phyloP scores from a whole-genome alignment of 352 stramenopile species.

The Phytophthora brassicae region DNA sequence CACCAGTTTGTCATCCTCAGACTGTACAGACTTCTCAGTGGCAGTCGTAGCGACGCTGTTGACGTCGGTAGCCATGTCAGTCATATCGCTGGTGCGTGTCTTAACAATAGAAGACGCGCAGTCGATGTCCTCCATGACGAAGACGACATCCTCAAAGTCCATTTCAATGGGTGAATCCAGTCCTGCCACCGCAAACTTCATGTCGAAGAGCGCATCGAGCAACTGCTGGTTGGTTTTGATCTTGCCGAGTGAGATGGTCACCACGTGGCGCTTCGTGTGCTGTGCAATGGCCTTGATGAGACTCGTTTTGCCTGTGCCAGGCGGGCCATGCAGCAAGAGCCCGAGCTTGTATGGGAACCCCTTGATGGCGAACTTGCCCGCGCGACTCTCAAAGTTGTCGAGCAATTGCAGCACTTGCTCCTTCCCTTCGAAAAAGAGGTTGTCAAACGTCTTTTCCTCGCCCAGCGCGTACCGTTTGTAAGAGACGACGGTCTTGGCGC shows the following conservation, averaged over 20 bases:
- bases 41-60: background rate
- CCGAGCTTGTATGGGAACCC: slow-evolving; percentile 88
- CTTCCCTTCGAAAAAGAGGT: slow-evolving; percentile 88
- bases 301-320: slow-evolving; percentile 86
- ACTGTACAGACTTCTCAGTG: slow-evolving; percentile 8
- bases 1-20: slow-evolving; percentile 35
- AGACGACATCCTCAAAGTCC: slow-evolving; percentile 81
- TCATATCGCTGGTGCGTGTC: slow-evolving; percentile 42
- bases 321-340: slow-evolving; percentile 80
- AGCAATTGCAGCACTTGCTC: slow-evolving; percentile 61
- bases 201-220: slow-evolving; percentile 78
- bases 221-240: slow-evolving; percentile 85
- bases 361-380: slow-evolving; percentile 82
- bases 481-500: slow-evolving; percentile 11
- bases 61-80: slow-evolving; percentile 35
- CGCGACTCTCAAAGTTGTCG: slow-evolving; percentile 61
- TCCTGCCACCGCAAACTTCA: slow-evolving; percentile 52
- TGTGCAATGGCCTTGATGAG: slow-evolving; percentile 85
- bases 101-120: slow-evolving; percentile 72
- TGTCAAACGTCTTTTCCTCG: slow-evolving; percentile 87
- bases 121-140: slow-evolving; percentile 90
- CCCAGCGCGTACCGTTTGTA: slow-evolving; percentile 80
- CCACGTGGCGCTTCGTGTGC: slow-evolving; percentile 63
- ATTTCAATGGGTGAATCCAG: slow-evolving; percentile 65
- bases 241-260: slow-evolving; percentile 59